These are phyloP conservation scores for Neurospora africana DNA, from an alignment of 495 filamentous ascomycete species.

Conservation along the genomic window DNA sequence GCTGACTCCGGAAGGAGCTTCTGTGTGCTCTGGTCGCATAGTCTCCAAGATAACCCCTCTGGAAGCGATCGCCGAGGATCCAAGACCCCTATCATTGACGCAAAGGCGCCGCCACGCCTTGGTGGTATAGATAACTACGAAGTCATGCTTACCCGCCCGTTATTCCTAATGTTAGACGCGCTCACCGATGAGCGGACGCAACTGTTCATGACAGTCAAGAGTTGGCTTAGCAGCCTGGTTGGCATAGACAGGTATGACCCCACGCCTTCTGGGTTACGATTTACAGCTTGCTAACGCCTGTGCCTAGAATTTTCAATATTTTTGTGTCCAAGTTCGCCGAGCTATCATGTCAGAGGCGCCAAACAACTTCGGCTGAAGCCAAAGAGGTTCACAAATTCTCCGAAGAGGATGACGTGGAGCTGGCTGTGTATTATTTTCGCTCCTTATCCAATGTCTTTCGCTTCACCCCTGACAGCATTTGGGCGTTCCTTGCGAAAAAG, in stretches of 20 bases:
- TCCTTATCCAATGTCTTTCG: slow-evolving; percentile 62
- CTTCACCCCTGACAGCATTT: slow-evolving; percentile 48
- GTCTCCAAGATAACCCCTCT: slow-evolving; percentile 48
- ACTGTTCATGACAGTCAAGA: slow-evolving; percentile 61
- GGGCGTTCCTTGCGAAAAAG: slow-evolving; percentile 47
- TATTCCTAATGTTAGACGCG: slow-evolving; percentile 75
- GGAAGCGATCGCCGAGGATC: slow-evolving; percentile 35
- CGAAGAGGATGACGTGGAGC: slow-evolving; percentile 56
- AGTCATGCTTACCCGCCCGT: slow-evolving; percentile 67
- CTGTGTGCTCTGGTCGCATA: slow-evolving; percentile 69
- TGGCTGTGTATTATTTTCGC: slow-evolving; percentile 69
- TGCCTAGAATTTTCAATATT: slow-evolving; percentile 35
- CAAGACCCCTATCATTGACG: slow-evolving; percentile 41
- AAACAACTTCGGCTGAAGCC: slow-evolving; percentile 1
- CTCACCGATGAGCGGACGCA: slow-evolving; percentile 63
- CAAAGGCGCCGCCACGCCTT: slow-evolving; percentile 35
- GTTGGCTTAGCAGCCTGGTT: slow-evolving; percentile 71
- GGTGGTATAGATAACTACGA: slow-evolving; percentile 45
- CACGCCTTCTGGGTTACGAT: background rate
- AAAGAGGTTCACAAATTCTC: slow-evolving; percentile 12
- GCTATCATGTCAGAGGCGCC: slow-evolving; percentile 41
- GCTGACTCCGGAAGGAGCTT: slow-evolving; percentile 55
- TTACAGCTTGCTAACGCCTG: background rate
- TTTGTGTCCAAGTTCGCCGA: slow-evolving; percentile 46
- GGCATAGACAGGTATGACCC: slow-evolving; percentile 48